Conservation (phyloP, 1,284 basidiomycete species). For the Cutaneotrichosporon cyanovorans region DNA sequence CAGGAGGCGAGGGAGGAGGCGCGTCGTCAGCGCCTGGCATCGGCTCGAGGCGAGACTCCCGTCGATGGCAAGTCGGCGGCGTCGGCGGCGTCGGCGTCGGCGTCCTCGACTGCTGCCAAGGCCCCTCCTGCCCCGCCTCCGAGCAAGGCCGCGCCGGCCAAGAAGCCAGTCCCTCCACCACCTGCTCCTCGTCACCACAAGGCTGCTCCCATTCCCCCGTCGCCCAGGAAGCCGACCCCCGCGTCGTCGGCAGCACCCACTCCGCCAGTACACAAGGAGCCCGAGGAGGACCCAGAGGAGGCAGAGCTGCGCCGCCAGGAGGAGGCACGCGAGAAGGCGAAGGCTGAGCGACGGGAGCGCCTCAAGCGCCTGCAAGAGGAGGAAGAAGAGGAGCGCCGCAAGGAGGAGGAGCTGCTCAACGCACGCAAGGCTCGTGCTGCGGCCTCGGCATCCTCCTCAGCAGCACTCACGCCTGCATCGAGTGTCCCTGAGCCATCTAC, state of each 20-base stretch:
- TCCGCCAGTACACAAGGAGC: constrained; percentile 35
- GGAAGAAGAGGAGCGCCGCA: constrained; percentile 59
- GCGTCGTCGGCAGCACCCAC: constrained; percentile 40
- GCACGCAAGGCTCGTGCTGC: constrained; percentile 26
- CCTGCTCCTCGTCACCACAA: constrained; percentile 27
- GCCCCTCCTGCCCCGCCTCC: constrained; percentile 31
- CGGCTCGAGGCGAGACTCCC: constrained; percentile 48
- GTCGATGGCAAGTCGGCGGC: constrained; percentile 50
- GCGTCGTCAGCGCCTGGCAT: constrained; percentile 60
- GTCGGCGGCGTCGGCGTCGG: constrained; percentile 18
- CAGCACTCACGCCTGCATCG: constrained; percentile 18
- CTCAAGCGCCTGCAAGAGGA: constrained; percentile 62
- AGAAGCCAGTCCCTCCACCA: constrained; percentile 39
- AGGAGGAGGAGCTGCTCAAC: constrained; percentile 56
- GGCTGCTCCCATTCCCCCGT: constrained; percentile 22
- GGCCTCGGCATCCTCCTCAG: constrained; percentile 2
- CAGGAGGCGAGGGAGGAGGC: constrained; percentile 66
- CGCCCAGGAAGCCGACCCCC: constrained; percentile 20
- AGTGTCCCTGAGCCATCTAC: constrained; percentile 20
- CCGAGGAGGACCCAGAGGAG: constrained; percentile 57
- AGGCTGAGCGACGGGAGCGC: constrained; percentile 58
- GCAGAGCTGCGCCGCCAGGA: constrained; percentile 57
- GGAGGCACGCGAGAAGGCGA: constrained; percentile 58
- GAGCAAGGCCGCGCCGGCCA: too few relatives aligned
- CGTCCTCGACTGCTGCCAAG: constrained; percentile 23